Evolutionary conservation across 106 monocot genomes (phyloP).

Genomic region (Amphibolis antarctica): DNA sequence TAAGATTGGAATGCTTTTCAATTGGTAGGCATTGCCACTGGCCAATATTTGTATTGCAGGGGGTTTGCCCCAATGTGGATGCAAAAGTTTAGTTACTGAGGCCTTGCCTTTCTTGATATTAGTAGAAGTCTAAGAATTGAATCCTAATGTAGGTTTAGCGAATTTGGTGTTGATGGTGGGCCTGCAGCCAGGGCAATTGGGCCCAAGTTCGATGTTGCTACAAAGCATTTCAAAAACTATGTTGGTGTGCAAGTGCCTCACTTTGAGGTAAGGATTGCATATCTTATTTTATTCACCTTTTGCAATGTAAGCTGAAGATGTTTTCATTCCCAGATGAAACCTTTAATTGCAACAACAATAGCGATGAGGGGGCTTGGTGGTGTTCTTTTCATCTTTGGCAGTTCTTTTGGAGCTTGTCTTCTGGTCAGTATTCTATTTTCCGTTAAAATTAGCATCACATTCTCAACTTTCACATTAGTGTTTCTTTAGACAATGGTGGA

Average conservation of each 20-base stretch:
- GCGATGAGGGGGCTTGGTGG: slow-evolving; percentile 67
- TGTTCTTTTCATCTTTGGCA: slow-evolving; percentile 65
- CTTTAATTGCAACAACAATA: slow-evolving; percentile 52
- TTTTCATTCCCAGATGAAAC: slow-evolving; percentile 39
- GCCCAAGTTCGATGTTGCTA: slow-evolving; percentile 10
- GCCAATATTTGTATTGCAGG: no score
- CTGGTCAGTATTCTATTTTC: slow-evolving; percentile 27
- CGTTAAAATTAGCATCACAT: neutral
- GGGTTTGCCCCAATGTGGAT: no score
- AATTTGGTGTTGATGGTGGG: slow-evolving; percentile 18
- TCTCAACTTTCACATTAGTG: neutral
- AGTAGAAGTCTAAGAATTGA: no score
- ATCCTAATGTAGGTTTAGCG: slow-evolving; percentile 10
- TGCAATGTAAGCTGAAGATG: neutral
- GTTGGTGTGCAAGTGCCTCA: slow-evolving; percentile 12
- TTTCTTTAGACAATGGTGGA: neutral
- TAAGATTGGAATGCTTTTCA: no score
- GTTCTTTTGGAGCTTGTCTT: slow-evolving; percentile 60
- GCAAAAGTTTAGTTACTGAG: no score
- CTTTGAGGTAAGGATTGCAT: slow-evolving; percentile 6
- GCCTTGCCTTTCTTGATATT: no score
- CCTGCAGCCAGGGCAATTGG: slow-evolving; percentile 8
- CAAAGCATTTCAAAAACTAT: slow-evolving; percentile 13
- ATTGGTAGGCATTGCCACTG: no score
- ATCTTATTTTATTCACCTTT: neutral